Conservation (phyloP, 306 rosid species). For the Medicago ruthenica region DNA sequence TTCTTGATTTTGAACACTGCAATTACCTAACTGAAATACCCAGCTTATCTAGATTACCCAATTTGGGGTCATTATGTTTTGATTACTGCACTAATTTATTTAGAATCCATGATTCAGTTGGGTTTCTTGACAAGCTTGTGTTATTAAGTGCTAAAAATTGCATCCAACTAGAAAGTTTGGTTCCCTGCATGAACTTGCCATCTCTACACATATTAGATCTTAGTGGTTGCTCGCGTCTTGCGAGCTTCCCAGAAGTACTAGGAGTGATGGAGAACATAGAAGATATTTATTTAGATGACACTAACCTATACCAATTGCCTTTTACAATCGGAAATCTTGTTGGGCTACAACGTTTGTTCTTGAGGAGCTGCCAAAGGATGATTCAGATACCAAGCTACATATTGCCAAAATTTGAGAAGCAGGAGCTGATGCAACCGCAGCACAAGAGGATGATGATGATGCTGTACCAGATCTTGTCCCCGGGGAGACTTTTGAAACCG, state of each 20-base stretch:
- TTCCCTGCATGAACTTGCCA: slow-evolving; percentile 10
- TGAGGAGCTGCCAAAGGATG: slow-evolving; percentile 10
- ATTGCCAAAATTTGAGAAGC: slow-evolving; percentile 41
- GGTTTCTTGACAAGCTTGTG: slow-evolving; percentile 24
- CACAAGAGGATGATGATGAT: slow-evolving; percentile 71
- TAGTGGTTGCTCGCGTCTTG: background rate
- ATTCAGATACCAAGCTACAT: slow-evolving; percentile 9
- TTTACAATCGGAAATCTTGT: slow-evolving; percentile 23
- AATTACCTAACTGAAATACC: slow-evolving; percentile 5
- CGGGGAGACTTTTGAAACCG: slow-evolving; percentile 74
- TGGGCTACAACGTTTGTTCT: slow-evolving; percentile 9
- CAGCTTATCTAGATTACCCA: slow-evolving; percentile 1
- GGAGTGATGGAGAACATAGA: slow-evolving; percentile 33
- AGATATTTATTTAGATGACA: slow-evolving; percentile 23
- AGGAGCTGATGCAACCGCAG: slow-evolving; percentile 46
- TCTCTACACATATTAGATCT: slow-evolving; percentile 36
- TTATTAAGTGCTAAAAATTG: slow-evolving; percentile 31
- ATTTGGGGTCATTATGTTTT: slow-evolving; percentile 14
- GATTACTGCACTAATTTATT: slow-evolving; percentile 13
- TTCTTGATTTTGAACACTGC: slow-evolving; percentile 21
- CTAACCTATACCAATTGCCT: slow-evolving; percentile 17
- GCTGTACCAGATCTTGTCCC: slow-evolving; percentile 90
- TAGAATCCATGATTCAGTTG: slow-evolving; percentile 10
- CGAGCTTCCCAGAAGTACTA: slow-evolving; percentile 11
- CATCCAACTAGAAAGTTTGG: slow-evolving; percentile 8